Conservation (phyloP, 1,284 basidiomycete species). For the Lentinula novae-zelandiae region DNA sequence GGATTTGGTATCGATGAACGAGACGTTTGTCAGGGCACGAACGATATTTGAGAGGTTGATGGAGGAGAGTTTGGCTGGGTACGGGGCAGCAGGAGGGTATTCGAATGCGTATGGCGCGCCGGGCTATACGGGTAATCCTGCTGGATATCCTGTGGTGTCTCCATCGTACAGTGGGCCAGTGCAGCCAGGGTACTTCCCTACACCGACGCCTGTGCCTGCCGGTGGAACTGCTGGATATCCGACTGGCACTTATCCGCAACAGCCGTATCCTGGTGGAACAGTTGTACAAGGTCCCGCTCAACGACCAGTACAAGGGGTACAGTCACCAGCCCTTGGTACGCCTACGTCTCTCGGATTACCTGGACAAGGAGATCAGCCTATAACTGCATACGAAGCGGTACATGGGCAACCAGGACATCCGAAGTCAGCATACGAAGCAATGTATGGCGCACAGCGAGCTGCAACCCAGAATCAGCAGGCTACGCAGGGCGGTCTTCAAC, state of each 20-base stretch:
- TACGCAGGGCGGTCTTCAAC: not conserved
- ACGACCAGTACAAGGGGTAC: not conserved
- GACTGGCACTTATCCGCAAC: not conserved
- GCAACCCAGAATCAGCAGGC: not conserved
- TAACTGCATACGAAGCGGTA: not conserved
- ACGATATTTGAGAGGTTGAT: slow-evolving; percentile 88
- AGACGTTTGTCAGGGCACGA: slow-evolving; percentile 80
- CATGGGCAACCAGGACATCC: slow-evolving; percentile 16
- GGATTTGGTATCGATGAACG: slow-evolving; percentile 87
- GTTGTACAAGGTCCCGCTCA: not conserved
- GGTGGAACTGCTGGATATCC: not conserved
- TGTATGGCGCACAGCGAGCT: not conserved
- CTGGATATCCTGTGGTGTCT: not conserved
- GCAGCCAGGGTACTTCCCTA: not conserved
- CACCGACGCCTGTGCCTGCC: not conserved
- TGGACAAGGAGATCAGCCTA: not conserved
- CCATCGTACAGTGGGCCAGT: not conserved
- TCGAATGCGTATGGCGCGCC: too few relatives aligned
- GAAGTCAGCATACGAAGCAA: not conserved
- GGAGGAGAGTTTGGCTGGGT: slow-evolving; percentile 81
- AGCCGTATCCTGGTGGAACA: not conserved
- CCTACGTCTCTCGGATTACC: not conserved
- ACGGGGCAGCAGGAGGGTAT: slow-evolving; percentile 44
- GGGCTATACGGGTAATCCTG: too few relatives aligned
- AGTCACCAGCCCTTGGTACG: not conserved